Evolutionary conservation across 139 green algal species (phyloP).

Genomic region (Chlamydomonas applanata): DNA sequence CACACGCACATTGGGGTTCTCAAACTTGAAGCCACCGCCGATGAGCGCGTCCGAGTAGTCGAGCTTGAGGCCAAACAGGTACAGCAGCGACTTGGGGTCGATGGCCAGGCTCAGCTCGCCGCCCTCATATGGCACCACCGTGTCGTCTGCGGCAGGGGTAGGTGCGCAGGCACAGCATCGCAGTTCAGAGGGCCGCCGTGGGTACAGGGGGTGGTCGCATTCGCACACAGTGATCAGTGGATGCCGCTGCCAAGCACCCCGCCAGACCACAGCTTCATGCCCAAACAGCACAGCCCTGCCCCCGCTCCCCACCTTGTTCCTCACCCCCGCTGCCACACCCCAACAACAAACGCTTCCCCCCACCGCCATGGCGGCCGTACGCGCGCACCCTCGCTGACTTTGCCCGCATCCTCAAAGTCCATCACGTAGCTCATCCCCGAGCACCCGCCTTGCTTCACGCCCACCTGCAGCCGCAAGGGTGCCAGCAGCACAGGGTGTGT

Average conservation of each 20-base stretch:
- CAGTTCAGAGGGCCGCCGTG: no score
- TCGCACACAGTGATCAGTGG: no score
- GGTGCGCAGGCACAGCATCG: no score
- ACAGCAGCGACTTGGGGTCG: slow-evolving; percentile 90
- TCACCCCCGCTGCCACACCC: no score
- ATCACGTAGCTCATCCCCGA: slow-evolving; percentile 85
- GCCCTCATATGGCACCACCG: slow-evolving; percentile 55
- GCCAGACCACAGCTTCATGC: no score
- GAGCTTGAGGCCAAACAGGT: slow-evolving; percentile 91
- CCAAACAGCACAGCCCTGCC: no score
- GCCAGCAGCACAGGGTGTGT: slow-evolving; percentile 40
- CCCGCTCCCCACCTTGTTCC: no score
- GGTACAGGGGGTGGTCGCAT: no score
- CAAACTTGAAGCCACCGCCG: slow-evolving; percentile 82
- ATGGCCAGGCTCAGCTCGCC: slow-evolving; percentile 65
- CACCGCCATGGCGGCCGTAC: no score
- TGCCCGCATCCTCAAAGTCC: slow-evolving; percentile 81
- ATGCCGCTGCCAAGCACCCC: no score
- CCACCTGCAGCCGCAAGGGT: slow-evolving; percentile 49
- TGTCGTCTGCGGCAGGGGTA: slow-evolving; percentile 8
- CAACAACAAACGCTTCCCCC: no score
- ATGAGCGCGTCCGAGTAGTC: slow-evolving; percentile 86
- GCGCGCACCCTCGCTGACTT: slow-evolving; percentile 51
- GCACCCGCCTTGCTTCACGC: slow-evolving; percentile 42
- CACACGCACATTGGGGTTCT: slow-evolving; percentile 83